Conservation (phyloP, 768 basidiomycete species). For the Sarcodon aspratus region DNA sequence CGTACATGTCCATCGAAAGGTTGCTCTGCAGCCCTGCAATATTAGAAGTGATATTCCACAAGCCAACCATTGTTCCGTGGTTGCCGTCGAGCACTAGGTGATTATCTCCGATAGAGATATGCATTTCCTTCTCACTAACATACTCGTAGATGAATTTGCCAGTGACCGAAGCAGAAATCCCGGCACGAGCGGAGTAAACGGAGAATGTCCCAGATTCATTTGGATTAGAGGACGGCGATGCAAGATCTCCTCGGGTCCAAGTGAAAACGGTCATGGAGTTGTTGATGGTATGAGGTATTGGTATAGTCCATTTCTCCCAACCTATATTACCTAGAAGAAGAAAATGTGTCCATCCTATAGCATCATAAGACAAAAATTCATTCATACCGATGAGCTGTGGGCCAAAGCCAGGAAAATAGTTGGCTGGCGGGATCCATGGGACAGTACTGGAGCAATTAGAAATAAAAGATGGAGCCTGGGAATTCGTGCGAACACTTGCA, state of each 20-base stretch:
- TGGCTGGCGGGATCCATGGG: too few species aligned
- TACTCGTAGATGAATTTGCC: not conserved
- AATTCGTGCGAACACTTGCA: too few species aligned
- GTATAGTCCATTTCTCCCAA: not conserved
- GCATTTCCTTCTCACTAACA: not conserved
- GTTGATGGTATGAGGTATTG: not conserved
- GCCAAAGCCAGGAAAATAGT: too few species aligned
- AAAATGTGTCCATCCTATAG: too few species aligned
- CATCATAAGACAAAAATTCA: too few species aligned
- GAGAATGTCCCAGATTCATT: not conserved
- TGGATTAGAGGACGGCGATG: not conserved
- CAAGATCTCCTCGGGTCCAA: not conserved
- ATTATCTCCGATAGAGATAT: not conserved
- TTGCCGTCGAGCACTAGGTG: not conserved
- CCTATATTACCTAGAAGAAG: not conserved
- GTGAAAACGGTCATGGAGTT: not conserved
- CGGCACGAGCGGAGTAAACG: not conserved
- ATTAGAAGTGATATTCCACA: not conserved
- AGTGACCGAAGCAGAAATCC: not conserved
- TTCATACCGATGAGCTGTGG: too few species aligned
- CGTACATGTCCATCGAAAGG: not conserved
- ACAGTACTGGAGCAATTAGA: too few species aligned
- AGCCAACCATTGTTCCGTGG: not conserved
- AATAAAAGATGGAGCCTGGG: too few species aligned
- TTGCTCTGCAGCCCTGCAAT: not conserved